phyloP scores from a whole-genome alignment of 768 basidiomycete species.

The Saitozyma sp. region DNA sequence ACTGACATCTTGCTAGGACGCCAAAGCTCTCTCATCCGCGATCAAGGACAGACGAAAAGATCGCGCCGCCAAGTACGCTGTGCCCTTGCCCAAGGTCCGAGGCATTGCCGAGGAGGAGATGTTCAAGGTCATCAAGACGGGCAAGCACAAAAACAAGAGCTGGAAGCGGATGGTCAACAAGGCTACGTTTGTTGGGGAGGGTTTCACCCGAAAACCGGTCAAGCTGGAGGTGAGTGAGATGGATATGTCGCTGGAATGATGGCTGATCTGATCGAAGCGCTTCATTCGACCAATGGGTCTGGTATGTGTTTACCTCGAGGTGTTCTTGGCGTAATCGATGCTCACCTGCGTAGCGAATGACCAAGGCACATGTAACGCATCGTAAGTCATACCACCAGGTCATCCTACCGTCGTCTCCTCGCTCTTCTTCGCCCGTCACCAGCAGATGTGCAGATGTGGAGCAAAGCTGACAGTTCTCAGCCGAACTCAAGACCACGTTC shows the following conservation, averaged over 20 bases:
- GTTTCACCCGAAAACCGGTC: slow-evolving; percentile 96
- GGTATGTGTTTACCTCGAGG: slow-evolving; percentile 15
- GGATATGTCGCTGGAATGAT: background rate
- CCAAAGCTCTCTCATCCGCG: slow-evolving; percentile 90
- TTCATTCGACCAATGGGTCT: slow-evolving; percentile 97
- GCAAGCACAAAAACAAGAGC: slow-evolving; percentile 90
- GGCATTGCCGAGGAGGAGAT: slow-evolving; percentile 99
- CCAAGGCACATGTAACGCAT: slow-evolving; percentile 98
- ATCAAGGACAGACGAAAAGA: slow-evolving; percentile 99
- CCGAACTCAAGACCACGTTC: slow-evolving; percentile 97
- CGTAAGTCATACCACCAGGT: slow-evolving; percentile 60
- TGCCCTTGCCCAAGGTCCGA: slow-evolving; percentile 92
- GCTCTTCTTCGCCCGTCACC: too few species aligned
- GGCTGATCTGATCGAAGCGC: slow-evolving; percentile 54
- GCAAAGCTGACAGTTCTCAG: slow-evolving; percentile 55
- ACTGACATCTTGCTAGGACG: slow-evolving; percentile 59
- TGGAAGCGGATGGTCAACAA: slow-evolving; percentile 99
- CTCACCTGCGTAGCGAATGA: slow-evolving; percentile 63
- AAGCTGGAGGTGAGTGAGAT: slow-evolving; percentile 72
- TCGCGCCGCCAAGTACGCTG: slow-evolving; percentile 96
- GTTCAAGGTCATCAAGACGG: slow-evolving; percentile 99
- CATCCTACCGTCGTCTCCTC: too few species aligned
- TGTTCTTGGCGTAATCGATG: background rate
- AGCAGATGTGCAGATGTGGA: background rate
- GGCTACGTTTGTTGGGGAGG: slow-evolving; percentile 97